phyloP scores from a whole-genome alignment of 352 stramenopile species.

The Phytophthora fragariae region DNA sequence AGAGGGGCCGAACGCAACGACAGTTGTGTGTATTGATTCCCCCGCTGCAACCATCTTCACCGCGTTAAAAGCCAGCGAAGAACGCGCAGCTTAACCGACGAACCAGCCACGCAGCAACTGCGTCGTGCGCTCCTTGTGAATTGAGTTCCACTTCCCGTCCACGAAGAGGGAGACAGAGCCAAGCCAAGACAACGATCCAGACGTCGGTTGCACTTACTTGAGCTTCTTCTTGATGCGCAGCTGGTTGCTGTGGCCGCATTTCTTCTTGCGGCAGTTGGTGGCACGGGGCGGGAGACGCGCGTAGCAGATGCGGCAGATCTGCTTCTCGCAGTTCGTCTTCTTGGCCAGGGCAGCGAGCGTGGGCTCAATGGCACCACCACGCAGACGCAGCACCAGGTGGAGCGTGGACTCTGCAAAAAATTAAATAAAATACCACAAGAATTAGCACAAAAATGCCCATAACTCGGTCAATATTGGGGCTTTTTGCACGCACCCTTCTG shows the following conservation, averaged over 20 bases:
- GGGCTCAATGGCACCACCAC: conserved; percentile 95
- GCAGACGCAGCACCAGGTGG: conserved; percentile 96
- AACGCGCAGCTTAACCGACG: conserved; percentile 10
- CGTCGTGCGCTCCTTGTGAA: conserved; percentile 24
- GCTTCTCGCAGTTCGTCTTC: conserved; percentile 99
- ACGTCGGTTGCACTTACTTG: conserved; percentile 91
- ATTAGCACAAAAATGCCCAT: neutral
- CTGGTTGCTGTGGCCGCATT: conserved; percentile 99
- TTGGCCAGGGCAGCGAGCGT: conserved; percentile 98
- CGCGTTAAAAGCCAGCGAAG: conserved; percentile 13
- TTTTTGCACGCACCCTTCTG: conserved; percentile 72
- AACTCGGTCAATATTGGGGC: neutral
- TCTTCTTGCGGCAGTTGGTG: conserved; percentile 99
- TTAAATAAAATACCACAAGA: neutral
- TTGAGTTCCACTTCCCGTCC: conserved; percentile 23
- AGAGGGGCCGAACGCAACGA: conserved; percentile 44
- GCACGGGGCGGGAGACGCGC: conserved; percentile 98
- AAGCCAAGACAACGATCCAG: conserved; percentile 7
- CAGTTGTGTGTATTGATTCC: conserved; percentile 42
- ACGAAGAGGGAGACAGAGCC: conserved; percentile 13
- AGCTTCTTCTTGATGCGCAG: conserved; percentile 99
- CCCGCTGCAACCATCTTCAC: conserved; percentile 26
- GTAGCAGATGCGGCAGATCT: conserved; percentile 99
- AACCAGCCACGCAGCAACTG: conserved; percentile 15
- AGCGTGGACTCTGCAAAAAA: conserved; percentile 91